Percentiles rank a stretch among this genome's conserved stretches.
phyloP scores from a whole-genome alignment of 345 rosid species.

The Lumnitzera racemosa region DNA sequence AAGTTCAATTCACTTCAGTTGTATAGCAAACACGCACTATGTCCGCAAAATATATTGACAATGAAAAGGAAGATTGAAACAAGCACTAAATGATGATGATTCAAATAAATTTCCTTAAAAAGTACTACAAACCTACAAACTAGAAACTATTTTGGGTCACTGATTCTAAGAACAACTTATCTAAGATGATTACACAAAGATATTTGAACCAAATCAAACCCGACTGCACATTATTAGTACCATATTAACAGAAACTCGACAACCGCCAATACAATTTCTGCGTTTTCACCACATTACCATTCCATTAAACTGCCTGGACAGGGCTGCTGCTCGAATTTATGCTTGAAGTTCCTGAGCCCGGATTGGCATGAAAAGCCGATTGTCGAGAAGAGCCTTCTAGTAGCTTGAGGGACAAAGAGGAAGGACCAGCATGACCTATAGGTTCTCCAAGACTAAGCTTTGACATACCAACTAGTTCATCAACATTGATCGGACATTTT shows the following conservation, averaged over 20 bases:
- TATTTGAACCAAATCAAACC: neutral
- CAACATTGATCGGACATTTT: constrained; percentile 81
- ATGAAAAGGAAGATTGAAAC: neutral
- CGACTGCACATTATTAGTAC: constrained; percentile 11
- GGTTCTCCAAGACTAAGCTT: constrained; percentile 77
- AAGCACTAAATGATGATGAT: constrained; percentile 2
- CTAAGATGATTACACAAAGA: constrained; percentile 2
- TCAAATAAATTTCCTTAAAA: constrained; percentile 7
- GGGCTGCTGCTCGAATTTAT: constrained; percentile 41
- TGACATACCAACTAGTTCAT: constrained; percentile 90
- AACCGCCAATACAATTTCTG: neutral
- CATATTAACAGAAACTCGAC: constrained; percentile 3
- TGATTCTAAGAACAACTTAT: neutral
- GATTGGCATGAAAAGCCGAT: constrained; percentile 92
- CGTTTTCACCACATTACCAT: neutral
- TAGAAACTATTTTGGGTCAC: neutral
- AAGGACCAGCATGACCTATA: constrained; percentile 39
- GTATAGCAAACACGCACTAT: too few relatives aligned
- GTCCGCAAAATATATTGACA: too few relatives aligned
- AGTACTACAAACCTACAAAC: constrained; percentile 6
- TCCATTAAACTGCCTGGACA: constrained; percentile 46
- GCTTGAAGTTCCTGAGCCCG: constrained; percentile 44
- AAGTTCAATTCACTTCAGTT: too few relatives aligned
- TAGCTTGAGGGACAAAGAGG: constrained; percentile 67
- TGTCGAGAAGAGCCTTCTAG: constrained; percentile 65